A percentile compares a stretch with the other conserved stretches of the same genome.
These are phyloP conservation scores for Xylariaceae sp. DNA, from an alignment of 2,329 filamentous ascomycete genomes.

Conservation along the genomic window DNA sequence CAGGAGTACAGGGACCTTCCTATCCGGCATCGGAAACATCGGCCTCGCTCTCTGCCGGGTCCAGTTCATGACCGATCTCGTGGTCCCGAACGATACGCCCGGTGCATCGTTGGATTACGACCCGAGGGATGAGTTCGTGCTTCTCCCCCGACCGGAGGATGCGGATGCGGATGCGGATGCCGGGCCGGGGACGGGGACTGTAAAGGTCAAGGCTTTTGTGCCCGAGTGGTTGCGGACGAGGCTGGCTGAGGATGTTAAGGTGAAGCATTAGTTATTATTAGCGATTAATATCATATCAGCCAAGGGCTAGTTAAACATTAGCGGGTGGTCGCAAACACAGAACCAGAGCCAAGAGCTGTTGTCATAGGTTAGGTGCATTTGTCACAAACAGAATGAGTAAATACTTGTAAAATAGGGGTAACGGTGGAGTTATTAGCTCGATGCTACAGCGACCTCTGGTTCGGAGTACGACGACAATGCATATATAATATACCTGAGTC, in stretches of 20 bases:
- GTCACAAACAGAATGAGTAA: no score
- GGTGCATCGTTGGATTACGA: slow-evolving; percentile 53
- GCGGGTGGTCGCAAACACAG: no score
- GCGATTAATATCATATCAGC: no score
- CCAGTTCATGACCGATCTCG: slow-evolving; percentile 82
- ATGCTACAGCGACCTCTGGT: no score
- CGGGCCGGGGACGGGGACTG: slow-evolving; percentile 27
- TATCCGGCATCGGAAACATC: slow-evolving; percentile 75
- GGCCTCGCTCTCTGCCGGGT: slow-evolving; percentile 82
- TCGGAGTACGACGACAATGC: no score
- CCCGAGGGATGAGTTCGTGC: slow-evolving; percentile 56
- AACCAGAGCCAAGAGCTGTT: no score
- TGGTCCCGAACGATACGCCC: slow-evolving; percentile 59
- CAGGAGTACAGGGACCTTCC: slow-evolving; percentile 74
- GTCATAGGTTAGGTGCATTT: no score
- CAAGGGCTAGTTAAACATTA: no score
- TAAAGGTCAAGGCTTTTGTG: slow-evolving; percentile 73
- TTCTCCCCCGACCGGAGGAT: slow-evolving; percentile 38
- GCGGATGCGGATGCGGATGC: slow-evolving; percentile 32
- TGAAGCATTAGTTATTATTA: no score
- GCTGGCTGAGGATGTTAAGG: slow-evolving; percentile 30
- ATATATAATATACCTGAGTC: no score
- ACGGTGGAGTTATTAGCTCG: no score
- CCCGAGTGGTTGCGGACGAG: slow-evolving; percentile 63
- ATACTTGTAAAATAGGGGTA: no score